Evolutionary conservation across 31 red algal species (phyloP).

Genomic region (Bonnemaisonia californica): DNA sequence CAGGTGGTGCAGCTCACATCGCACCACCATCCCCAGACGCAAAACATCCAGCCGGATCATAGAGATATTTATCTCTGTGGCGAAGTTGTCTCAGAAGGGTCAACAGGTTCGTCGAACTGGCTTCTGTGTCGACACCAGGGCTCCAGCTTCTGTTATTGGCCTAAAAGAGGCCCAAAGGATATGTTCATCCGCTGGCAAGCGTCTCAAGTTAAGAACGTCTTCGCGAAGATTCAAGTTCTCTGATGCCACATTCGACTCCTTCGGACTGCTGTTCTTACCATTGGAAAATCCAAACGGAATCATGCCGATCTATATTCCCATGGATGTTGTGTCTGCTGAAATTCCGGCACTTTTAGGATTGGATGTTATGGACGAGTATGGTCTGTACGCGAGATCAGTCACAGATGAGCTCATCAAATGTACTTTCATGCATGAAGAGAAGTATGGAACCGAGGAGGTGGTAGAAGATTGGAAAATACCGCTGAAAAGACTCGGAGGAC

Average conservation of each 20-base stretch:
- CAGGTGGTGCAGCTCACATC: neutral
- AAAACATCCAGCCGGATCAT: neutral
- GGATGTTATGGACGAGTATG: constrained; percentile 37
- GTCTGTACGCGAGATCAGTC: neutral
- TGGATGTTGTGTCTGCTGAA: constrained; percentile 45
- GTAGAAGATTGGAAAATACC: constrained; percentile 11
- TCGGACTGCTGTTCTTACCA: constrained; percentile 8
- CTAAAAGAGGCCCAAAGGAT: constrained; percentile 13
- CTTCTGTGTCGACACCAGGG: constrained; percentile 39
- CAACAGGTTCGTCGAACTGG: neutral
- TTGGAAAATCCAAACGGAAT: constrained; percentile 16
- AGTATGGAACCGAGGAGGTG: neutral
- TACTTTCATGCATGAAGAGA: constrained; percentile 17
- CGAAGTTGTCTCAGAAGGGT: neutral
- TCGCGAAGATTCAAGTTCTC: constrained; percentile 10
- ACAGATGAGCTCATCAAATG: constrained; percentile 10
- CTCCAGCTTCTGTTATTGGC: constrained; percentile 37
- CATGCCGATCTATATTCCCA: neutral
- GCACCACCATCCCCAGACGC: neutral
- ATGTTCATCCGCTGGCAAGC: neutral
- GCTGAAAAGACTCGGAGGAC: constrained; percentile 5
- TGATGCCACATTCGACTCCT: constrained; percentile 18
- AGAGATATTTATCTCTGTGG: neutral
- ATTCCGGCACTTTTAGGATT: constrained; percentile 43
- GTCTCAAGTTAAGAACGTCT: neutral